Evolutionary conservation across 768 basidiomycete species (phyloP).

Genomic region (Gelatoporia subvermispora): DNA sequence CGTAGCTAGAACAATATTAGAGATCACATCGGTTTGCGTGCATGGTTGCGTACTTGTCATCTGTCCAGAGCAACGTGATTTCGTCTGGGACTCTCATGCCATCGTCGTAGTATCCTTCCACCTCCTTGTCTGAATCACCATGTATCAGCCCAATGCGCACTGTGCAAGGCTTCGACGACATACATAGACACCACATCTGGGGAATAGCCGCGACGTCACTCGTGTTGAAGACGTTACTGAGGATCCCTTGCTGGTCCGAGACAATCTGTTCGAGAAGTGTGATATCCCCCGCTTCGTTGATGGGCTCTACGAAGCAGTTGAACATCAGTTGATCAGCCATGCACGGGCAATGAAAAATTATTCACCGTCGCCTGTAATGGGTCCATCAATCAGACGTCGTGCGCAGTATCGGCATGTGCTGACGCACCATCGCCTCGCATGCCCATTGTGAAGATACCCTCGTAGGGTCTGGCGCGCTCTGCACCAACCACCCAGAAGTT

Average conservation of each 20-base stretch:
- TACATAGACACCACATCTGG: slow-evolving; percentile 64
- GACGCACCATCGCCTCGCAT: slow-evolving; percentile 50
- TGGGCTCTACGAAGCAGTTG: slow-evolving; percentile 35
- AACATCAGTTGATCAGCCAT: neutral
- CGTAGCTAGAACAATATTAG: slow-evolving; percentile 40
- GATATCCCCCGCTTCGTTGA: slow-evolving; percentile 47
- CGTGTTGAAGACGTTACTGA: slow-evolving; percentile 45
- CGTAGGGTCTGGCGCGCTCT: slow-evolving; percentile 52
- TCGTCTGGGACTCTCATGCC: slow-evolving; percentile 61
- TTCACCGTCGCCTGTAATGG: slow-evolving; percentile 39
- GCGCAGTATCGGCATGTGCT: neutral
- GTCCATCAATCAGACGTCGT: neutral
- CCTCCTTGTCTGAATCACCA: slow-evolving; percentile 42
- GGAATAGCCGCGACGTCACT: slow-evolving; percentile 47
- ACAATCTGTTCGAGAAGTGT: slow-evolving; percentile 51
- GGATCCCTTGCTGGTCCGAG: slow-evolving; percentile 55
- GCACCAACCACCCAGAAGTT: slow-evolving; percentile 59
- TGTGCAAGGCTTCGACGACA: slow-evolving; percentile 4
- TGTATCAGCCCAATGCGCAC: neutral
- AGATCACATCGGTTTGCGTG: no score
- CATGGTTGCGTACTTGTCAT: slow-evolving; percentile 50
- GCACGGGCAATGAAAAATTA: neutral
- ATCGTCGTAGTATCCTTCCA: slow-evolving; percentile 61
- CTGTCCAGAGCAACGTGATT: slow-evolving; percentile 63
- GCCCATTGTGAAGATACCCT: slow-evolving; percentile 62